A percentile compares a stretch with the other conserved stretches of the same genome.
phyloP scores from a whole-genome alignment of 495 filamentous ascomycete species.

The Penicillium soppii region DNA sequence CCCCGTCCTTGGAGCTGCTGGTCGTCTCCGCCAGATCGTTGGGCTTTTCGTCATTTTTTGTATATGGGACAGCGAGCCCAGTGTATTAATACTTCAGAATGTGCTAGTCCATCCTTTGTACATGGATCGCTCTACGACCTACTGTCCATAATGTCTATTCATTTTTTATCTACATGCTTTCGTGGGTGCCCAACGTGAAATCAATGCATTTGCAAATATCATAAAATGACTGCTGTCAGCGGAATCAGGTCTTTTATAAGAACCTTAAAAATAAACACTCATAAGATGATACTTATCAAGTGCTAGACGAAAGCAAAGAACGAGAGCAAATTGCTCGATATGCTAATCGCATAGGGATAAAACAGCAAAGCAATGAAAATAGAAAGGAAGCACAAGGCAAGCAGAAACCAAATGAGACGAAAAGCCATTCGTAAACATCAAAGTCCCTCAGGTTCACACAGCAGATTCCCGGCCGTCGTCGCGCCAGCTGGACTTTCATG shows the following conservation, averaged over 20 bases:
- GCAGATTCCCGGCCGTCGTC: constrained; percentile 12
- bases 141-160: constrained; percentile 34
- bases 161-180: not conserved
- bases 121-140: constrained; percentile 22
- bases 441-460: constrained; percentile 14
- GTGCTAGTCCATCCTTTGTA: constrained; percentile 24
- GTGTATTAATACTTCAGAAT: constrained; percentile 33
- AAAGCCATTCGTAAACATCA: not conserved
- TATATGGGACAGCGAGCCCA: constrained; percentile 8
- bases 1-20: constrained; percentile 32
- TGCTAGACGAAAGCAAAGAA: no score
- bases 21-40: constrained; percentile 30
- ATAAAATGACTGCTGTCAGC: not conserved
- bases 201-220: not conserved
- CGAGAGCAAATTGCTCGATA: no score
- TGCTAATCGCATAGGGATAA: no score
- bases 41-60: constrained; percentile 18
- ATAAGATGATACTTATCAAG: no score
- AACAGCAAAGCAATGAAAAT: not conserved
- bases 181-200: not conserved
- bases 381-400: not conserved
- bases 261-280: not conserved
- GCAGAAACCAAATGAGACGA: not conserved
- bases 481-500: not conserved
- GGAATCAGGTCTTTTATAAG: not conserved